Conservation (phyloP, 1,284 basidiomycete species). For the Moniliophthora roreri region DNA sequence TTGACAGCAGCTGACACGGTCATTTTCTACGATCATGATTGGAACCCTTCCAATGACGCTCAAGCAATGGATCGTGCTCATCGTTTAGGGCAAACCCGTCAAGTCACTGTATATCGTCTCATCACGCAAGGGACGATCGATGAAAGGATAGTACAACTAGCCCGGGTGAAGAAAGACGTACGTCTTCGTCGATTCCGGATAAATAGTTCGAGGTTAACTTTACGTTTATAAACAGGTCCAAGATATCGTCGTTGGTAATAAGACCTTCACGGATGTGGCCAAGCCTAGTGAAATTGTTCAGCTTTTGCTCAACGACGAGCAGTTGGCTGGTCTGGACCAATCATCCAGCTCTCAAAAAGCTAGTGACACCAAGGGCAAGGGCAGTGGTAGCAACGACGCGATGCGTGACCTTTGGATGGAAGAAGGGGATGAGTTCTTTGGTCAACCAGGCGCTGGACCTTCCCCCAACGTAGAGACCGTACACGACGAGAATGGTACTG, state of each 20-base stretch:
- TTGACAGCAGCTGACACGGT: conserved; percentile 98
- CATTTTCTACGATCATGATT: conserved; percentile 98
- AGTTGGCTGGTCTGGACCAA: conserved; percentile 64
- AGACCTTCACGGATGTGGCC: conserved; percentile 88
- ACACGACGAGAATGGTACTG: conserved; percentile 23
- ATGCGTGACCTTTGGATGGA: conserved; percentile 78
- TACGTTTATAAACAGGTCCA: conserved; percentile 70
- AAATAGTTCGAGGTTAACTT: background rate
- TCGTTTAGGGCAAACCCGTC: conserved; percentile 96
- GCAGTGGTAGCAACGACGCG: conserved; percentile 35
- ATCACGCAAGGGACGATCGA: conserved; percentile 98
- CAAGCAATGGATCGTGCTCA: conserved; percentile 99
- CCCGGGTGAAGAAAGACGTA: conserved; percentile 94
- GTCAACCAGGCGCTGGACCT: conserved; percentile 28
- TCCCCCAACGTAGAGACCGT: conserved; percentile 36
- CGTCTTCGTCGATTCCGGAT: conserved; percentile 25
- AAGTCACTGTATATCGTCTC: conserved; percentile 97
- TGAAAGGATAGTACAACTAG: conserved; percentile 95
- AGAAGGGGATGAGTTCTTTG: conserved; percentile 83
- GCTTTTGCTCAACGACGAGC: conserved; percentile 93
- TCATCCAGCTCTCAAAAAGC: conserved; percentile 37
- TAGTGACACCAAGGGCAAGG: conserved; percentile 33
- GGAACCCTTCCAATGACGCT: conserved; percentile 99
- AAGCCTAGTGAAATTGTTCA: conserved; percentile 98
- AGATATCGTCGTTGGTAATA: conserved; percentile 99